Conservation (phyloP, 495 filamentous ascomycete species). For the Neurospora sp. region DNA sequence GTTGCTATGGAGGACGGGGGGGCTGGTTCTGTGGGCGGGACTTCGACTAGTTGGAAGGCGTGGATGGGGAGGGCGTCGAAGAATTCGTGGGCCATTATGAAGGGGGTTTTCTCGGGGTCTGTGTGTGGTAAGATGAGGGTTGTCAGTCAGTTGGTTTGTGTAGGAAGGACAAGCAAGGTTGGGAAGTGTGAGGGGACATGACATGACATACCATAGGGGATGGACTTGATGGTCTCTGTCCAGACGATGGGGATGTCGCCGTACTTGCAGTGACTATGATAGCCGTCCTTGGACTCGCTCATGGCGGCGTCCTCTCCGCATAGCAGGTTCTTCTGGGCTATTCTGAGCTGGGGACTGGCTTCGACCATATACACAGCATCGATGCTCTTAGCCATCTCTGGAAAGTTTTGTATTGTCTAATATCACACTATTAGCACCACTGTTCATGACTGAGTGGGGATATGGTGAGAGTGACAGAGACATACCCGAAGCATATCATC, state of each 20-base stretch:
- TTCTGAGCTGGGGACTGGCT: conserved; percentile 64
- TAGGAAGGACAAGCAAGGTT: too few relatives aligned
- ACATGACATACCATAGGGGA: conserved; percentile 42
- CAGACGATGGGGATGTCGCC: conserved; percentile 63
- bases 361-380: conserved; percentile 87
- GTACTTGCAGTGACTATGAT: conserved; percentile 68
- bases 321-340: conserved; percentile 70
- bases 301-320: conserved; percentile 63
- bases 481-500: conserved; percentile 85
- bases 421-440: not conserved
- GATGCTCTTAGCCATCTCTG: conserved; percentile 61
- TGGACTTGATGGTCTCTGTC: conserved; percentile 78
- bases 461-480: not conserved
- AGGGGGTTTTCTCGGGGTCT: conserved; percentile 60
- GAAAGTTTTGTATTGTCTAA: conserved; percentile 79
- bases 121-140: not conserved
- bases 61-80: conserved; percentile 99
- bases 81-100: conserved; percentile 95
- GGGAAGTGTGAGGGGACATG: too few relatives aligned
- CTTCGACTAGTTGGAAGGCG: conserved; percentile 63
- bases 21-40: conserved; percentile 38
- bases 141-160: too few relatives aligned
- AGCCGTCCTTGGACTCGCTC: conserved; percentile 61
- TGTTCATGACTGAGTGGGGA: not conserved
- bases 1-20: conserved; percentile 24